Percentiles rank a stretch among this genome's conserved stretches.
Evolutionary conservation across 768 basidiomycete species (phyloP).

Genomic region (Phanerochaete carnosa): DNA sequence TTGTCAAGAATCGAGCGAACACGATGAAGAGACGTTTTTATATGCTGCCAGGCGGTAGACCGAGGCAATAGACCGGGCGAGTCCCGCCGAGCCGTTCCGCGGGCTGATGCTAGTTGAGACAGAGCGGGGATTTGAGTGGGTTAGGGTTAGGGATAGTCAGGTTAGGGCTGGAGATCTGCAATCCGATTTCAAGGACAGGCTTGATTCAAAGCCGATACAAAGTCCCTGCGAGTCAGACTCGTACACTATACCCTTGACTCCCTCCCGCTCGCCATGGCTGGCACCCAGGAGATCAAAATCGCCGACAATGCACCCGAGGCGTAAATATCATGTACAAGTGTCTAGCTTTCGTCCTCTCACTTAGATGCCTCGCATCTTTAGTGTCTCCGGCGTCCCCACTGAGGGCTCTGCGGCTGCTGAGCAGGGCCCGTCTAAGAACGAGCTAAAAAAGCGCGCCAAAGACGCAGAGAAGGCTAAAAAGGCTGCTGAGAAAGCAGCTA

Average conservation of each 20-base stretch:
- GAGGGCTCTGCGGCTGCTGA: slow-evolving; percentile 26
- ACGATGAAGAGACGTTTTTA: slow-evolving; percentile 8
- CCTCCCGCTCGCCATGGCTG: slow-evolving; percentile 18
- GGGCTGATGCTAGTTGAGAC: not conserved
- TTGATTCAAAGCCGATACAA: slow-evolving; percentile 2
- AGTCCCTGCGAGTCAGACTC: not conserved
- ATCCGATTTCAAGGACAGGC: slow-evolving; percentile 3
- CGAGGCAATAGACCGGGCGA: slow-evolving; percentile 8
- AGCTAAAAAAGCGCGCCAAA: slow-evolving; percentile 89
- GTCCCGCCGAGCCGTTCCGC: slow-evolving; percentile 3
- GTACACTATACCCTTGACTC: not conserved
- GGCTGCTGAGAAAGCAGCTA: slow-evolving; percentile 81
- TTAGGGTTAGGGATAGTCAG: slow-evolving; percentile 4
- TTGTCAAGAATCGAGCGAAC: slow-evolving; percentile 20
- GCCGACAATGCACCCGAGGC: not conserved
- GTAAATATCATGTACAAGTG: not conserved
- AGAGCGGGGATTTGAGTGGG: no score
- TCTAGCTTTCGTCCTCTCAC: not conserved
- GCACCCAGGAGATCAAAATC: slow-evolving; percentile 10
- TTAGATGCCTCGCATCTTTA: not conserved
- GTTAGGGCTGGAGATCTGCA: not conserved
- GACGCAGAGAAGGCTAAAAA: slow-evolving; percentile 89
- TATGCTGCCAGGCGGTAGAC: slow-evolving; percentile 3
- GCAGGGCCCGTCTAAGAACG: slow-evolving; percentile 75
- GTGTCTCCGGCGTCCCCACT: not conserved